Base-by-base conservation (phyloP, 2,329 filamentous ascomycete genomes). In the Botrytis cinerea region DNA sequence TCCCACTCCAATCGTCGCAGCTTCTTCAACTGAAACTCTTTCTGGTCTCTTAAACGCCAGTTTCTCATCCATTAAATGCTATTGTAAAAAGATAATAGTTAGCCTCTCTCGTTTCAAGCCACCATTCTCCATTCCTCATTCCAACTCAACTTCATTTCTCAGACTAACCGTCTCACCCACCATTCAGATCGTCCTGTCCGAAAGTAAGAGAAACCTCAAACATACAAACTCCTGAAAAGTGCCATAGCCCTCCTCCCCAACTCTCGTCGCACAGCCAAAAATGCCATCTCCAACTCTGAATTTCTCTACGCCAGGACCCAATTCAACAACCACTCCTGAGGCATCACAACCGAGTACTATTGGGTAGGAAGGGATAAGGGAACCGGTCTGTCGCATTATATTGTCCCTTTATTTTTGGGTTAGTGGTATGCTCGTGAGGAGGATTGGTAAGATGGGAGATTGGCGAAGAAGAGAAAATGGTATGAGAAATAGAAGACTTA, bases 301-400 rank as follows among this genome's bases (percentile, higher is more conserved):
- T 70, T 78, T 81, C 9, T 70, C 75, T 57, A 81, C 80, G 25
- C 76, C 78, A 2, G 77, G 70, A 0, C 82, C 82, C 28, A 78
- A 73, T 22, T 81, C 80, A 32, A 81, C 70, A 4, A 83, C 81
- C 8, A 80, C 68, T 10, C 81, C 83, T 2, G 78, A 79, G 16
- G 79, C 81, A 63, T 84, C 83, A 62, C 82, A 83, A 22, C 83
- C 83, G 0, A 84, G 75, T 22, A 84, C 78, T 2, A 82, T 82
- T 1, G 83, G 83, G 78, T 80, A 83, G 9, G 77, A 75, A 0
- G 70, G 76, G 16, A 83, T 74, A 4, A 84, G 76, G 0, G 80
- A 54, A 16, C 82, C 83, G 0, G 78, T 78, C 4, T 78, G 74
- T 59, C 81, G 80, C 77, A 83, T 82, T 61, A 82, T 77, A 0